Conservation (phyloP, 2,329 filamentous ascomycete species). For the Thelonectria blattea region DNA sequence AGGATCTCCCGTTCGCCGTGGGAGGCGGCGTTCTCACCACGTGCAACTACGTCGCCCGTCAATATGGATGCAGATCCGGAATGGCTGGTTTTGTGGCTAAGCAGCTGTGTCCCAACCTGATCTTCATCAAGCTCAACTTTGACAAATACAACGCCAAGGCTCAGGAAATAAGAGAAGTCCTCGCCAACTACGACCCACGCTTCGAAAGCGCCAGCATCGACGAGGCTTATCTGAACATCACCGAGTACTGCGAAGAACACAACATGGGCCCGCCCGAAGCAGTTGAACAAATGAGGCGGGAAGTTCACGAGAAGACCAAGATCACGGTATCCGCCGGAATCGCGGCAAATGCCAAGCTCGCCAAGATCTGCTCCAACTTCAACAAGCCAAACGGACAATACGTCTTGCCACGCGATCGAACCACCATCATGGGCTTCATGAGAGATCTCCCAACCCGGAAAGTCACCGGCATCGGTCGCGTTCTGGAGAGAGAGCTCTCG, state of each 20-base stretch:
- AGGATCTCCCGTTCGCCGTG: conserved; percentile 87
- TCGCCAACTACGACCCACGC: conserved; percentile 85
- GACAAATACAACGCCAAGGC: conserved; percentile 92
- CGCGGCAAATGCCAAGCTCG: conserved; percentile 88
- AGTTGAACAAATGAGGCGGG: conserved; percentile 76
- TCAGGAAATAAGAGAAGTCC: conserved; percentile 79
- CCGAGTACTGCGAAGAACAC: conserved; percentile 77
- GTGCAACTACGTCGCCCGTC: conserved; percentile 87
- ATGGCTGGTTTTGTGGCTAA: conserved; percentile 97
- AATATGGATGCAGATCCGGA: conserved; percentile 88
- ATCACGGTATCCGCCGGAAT: conserved; percentile 95
- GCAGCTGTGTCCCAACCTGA: conserved; percentile 87
- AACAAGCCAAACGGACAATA: conserved; percentile 98
- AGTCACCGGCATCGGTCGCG: conserved; percentile 92
- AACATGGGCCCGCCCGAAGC: conserved; percentile 72
- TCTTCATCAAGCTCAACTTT: conserved; percentile 85
- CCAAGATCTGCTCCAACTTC: conserved; percentile 93
- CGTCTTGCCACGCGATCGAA: conserved; percentile 72
- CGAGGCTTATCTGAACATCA: conserved; percentile 96
- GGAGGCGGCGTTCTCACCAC: conserved; percentile 71
- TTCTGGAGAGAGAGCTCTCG: conserved; percentile 88
- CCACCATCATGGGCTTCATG: conserved; percentile 86
- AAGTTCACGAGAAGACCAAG: conserved; percentile 76
- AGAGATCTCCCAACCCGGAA: conserved; percentile 81
- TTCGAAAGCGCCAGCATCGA: conserved; percentile 96